A percentile compares a stretch with the other conserved stretches of the same genome.
Evolutionary conservation across 805 yeast genomes (phyloP).

Genomic region (Candida oleophila): DNA sequence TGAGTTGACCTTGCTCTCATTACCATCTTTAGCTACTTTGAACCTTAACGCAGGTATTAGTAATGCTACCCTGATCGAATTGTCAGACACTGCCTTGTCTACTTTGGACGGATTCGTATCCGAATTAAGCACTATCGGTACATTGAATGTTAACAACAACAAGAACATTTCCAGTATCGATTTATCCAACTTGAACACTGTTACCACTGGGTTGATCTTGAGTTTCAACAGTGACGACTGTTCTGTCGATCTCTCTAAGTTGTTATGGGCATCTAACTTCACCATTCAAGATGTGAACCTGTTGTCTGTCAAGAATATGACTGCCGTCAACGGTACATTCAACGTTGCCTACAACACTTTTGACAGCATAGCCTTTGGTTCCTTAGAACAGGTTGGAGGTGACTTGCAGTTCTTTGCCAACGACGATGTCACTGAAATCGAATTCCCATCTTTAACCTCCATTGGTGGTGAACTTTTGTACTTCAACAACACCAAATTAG

Average conservation of each 20-base stretch:
- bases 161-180: conserved; percentile 39
- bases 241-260: conserved; percentile 30
- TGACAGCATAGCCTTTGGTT: conserved; percentile 26
- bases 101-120: conserved; percentile 31
- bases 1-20: conserved; percentile 34
- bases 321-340: conserved; percentile 41
- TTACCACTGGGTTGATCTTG: conserved; percentile 34
- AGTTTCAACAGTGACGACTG: conserved; percentile 41
- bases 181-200: conserved; percentile 30
- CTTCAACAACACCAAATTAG: conserved; percentile 40
- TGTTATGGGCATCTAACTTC: conserved; percentile 43
- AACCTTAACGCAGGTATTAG: conserved; percentile 37
- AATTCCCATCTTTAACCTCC: conserved; percentile 26
- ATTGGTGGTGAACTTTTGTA: conserved; percentile 43
- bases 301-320: conserved; percentile 31
- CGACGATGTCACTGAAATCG: conserved; percentile 36
- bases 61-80: conserved; percentile 29
- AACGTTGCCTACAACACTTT: conserved; percentile 41
- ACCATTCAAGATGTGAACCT: conserved; percentile 40
- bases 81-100: conserved; percentile 43
- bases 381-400: conserved; percentile 35
- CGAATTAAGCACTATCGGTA: conserved; percentile 29
- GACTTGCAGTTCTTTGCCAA: conserved; percentile 42
- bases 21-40: conserved; percentile 40
- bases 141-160: conserved; percentile 42